Evolutionary conservation across 805 yeast species (phyloP).

Genomic region (Candida oleophila): DNA sequence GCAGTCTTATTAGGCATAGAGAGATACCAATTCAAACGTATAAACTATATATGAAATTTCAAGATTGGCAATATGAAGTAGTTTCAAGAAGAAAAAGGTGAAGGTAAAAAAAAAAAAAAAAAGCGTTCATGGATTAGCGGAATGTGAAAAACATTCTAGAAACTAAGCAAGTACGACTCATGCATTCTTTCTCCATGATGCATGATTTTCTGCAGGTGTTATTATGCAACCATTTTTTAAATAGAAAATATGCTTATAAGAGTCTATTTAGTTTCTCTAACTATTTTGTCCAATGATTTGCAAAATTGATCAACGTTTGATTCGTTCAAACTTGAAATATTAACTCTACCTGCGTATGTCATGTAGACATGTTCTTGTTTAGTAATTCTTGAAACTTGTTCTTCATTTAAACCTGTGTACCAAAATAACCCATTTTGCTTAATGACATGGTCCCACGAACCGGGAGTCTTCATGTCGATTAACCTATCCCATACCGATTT

Average conservation of each 20-base stretch:
- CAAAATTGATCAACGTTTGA: constrained; percentile 39
- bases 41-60: no score
- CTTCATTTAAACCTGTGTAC: constrained; percentile 38
- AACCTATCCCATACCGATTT: constrained; percentile 26
- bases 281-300: constrained; percentile 35
- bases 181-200: background rate
- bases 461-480: constrained; percentile 38
- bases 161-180: no score
- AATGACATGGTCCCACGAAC: constrained; percentile 85
- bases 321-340: constrained; percentile 44
- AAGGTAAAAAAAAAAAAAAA: no score
- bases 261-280: constrained; percentile 16
- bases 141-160: background rate
- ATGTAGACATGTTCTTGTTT: constrained; percentile 39
- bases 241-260: background rate
- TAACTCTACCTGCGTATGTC: constrained; percentile 40
- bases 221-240: background rate
- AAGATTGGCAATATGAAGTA: no score
- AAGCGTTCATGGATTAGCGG: background rate
- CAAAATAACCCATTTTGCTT: constrained; percentile 90
- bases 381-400: constrained; percentile 31
- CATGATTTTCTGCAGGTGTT: background rate
- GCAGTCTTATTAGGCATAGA: no score
- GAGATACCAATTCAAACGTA: no score
- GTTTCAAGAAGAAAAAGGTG: no score